phyloP scores from a whole-genome alignment of 2,329 filamentous ascomycete species.

The Trichoderma guizhouense region DNA sequence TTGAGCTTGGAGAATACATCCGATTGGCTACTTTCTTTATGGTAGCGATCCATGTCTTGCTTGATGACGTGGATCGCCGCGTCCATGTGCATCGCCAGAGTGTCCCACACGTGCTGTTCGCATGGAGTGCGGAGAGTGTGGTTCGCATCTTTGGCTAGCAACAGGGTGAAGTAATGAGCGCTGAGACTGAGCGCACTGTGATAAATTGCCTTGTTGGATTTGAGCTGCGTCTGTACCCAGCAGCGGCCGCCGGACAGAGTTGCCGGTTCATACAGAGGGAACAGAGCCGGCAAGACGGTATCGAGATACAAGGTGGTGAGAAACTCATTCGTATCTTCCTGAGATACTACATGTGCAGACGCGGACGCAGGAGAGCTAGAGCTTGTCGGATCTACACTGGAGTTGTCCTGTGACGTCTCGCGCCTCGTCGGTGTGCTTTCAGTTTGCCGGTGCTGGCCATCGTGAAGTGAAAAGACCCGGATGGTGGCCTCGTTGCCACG shows the following conservation, averaged over 20 bases:
- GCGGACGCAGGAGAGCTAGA: neutral
- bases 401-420: neutral
- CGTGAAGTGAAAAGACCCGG: neutral
- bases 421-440: neutral
- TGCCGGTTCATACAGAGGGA: constrained; percentile 52
- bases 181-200: constrained; percentile 49
- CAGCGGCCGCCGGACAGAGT: constrained; percentile 46
- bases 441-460: neutral
- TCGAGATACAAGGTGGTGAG: constrained; percentile 29
- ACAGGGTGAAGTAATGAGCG: constrained; percentile 46
- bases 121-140: neutral
- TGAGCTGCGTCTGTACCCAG: constrained; percentile 51
- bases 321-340: neutral
- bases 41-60: neutral
- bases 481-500: constrained; percentile 30
- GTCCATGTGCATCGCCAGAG: constrained; percentile 4
- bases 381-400: neutral
- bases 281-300: constrained; percentile 48
- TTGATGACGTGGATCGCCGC: neutral
- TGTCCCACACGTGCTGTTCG: constrained; percentile 10
- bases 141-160: constrained; percentile 26
- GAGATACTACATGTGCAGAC: neutral
- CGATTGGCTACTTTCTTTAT: constrained; percentile 16
- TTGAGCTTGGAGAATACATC: neutral
- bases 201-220: constrained; percentile 47